A percentile compares a stretch with the other conserved stretches of the same genome.
These are phyloP conservation scores for Metarhizium humberi DNA, from an alignment of 2,329 filamentous ascomycete species.

Conservation along the genomic window DNA sequence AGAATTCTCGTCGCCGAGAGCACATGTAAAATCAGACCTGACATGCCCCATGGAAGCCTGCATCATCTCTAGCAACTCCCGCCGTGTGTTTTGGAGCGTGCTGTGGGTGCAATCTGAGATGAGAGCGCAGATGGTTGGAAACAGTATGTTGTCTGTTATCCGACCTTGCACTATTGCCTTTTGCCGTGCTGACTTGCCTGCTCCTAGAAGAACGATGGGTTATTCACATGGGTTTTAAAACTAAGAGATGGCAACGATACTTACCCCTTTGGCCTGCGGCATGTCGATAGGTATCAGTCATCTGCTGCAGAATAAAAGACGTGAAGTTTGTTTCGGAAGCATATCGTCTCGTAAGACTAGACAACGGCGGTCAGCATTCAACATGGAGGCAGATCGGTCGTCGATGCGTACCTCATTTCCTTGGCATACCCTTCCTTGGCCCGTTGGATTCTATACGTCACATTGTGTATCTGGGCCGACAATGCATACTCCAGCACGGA, in stretches of 20 bases:
- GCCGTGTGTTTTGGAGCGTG: neutral
- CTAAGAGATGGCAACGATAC: neutral
- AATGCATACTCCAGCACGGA: neutral
- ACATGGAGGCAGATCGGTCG: neutral
- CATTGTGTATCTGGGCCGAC: neutral
- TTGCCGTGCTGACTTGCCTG: neutral
- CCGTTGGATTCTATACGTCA: neutral
- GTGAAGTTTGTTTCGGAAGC: neutral
- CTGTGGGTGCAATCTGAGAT: neutral
- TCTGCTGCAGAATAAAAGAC: neutral
- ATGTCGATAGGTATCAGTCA: neutral
- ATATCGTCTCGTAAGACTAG: neutral
- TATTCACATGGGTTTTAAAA: neutral
- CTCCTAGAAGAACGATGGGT: neutral
- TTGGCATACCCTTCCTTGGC: neutral
- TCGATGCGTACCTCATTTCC: neutral
- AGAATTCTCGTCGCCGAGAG: neutral
- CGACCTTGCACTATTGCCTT: neutral
- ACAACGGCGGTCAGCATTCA: too few species aligned
- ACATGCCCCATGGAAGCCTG: neutral
- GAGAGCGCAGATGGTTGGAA: neutral
- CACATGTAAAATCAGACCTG: neutral
- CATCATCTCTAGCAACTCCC: neutral
- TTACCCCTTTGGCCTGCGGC: neutral
- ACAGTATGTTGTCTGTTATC: neutral